Percentiles rank a stretch among this genome's conserved stretches.
Evolutionary conservation across 345 rosid genomes (phyloP).

Genomic region (Eucalyptus erythrocorys): DNA sequence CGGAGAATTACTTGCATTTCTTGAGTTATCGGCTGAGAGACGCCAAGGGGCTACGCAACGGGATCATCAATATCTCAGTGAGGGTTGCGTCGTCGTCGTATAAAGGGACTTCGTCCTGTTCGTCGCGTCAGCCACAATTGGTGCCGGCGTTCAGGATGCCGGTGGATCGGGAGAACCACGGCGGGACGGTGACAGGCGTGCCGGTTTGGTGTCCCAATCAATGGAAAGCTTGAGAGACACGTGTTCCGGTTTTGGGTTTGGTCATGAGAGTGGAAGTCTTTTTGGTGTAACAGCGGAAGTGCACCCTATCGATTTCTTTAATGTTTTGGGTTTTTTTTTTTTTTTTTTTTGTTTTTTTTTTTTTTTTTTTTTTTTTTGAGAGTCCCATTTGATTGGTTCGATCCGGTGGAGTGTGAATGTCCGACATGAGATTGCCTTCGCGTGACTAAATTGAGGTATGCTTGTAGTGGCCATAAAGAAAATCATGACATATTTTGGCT

Average conservation of each 20-base stretch:
- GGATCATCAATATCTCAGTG: not conserved
- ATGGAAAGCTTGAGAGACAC: not conserved
- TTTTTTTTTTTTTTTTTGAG: no score
- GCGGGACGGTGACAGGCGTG: not conserved
- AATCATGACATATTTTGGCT: not conserved
- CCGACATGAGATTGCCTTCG: not conserved
- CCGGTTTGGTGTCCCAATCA: not conserved
- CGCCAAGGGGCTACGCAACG: not conserved
- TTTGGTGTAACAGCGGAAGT: not conserved
- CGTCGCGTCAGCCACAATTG: not conserved
- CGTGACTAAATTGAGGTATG: not conserved
- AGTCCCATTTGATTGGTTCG: not conserved
- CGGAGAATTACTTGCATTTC: not conserved
- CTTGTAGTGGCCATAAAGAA: not conserved
- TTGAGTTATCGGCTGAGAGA: slow-evolving; percentile 8
- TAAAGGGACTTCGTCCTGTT: not conserved
- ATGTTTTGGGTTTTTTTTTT: not conserved
- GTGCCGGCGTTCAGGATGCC: not conserved
- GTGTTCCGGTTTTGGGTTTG: not conserved
- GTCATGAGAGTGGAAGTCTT: not conserved
- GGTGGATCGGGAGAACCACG: not conserved
- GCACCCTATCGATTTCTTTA: not conserved
- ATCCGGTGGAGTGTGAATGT: not conserved
- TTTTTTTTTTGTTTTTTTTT: no score
- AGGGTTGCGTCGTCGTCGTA: not conserved